A percentile compares a stretch with the other conserved stretches of the same genome.
Evolutionary conservation across 2,329 filamentous ascomycete genomes (phyloP).

Genomic region (Neopestalotiopsis rosae): DNA sequence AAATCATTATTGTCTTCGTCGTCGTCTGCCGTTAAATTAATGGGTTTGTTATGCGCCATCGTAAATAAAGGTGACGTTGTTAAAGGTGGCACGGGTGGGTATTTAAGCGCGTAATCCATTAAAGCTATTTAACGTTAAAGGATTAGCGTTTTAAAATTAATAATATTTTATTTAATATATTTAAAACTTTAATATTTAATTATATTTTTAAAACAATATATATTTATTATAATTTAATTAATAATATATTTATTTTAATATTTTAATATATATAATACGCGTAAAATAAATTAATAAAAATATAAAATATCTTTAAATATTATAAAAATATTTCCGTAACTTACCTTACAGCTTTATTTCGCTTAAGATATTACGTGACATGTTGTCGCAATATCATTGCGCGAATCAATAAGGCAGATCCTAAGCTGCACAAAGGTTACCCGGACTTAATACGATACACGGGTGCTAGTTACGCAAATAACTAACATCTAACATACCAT

Average conservation of each 20-base stretch:
- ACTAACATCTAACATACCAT: no score
- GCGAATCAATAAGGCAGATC: no score
- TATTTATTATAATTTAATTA: slow-evolving; percentile 7
- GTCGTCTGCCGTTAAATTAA: slow-evolving; percentile 25
- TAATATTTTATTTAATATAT: neutral
- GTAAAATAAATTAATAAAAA: neutral
- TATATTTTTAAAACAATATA: slow-evolving; percentile 14
- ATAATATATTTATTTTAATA: slow-evolving; percentile 8
- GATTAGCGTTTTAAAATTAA: slow-evolving; percentile 19
- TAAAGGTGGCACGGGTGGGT: slow-evolving; percentile 19
- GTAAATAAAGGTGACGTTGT: slow-evolving; percentile 17
- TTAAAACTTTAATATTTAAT: slow-evolving; percentile 2
- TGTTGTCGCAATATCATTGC: no score
- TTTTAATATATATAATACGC: slow-evolving; percentile 12
- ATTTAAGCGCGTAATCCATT: slow-evolving; percentile 19
- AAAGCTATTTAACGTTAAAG: slow-evolving; percentile 15
- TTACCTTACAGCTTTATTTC: neutral
- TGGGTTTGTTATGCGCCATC: neutral
- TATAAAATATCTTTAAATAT: neutral
- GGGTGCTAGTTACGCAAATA: no score
- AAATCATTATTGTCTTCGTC: slow-evolving; percentile 18
- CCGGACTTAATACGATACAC: no score
- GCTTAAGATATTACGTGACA: neutral
- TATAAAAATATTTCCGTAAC: no score
- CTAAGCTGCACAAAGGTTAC: no score